Conservation (phyloP, 257 asterid species). For the Solanum habrochaites region DNA sequence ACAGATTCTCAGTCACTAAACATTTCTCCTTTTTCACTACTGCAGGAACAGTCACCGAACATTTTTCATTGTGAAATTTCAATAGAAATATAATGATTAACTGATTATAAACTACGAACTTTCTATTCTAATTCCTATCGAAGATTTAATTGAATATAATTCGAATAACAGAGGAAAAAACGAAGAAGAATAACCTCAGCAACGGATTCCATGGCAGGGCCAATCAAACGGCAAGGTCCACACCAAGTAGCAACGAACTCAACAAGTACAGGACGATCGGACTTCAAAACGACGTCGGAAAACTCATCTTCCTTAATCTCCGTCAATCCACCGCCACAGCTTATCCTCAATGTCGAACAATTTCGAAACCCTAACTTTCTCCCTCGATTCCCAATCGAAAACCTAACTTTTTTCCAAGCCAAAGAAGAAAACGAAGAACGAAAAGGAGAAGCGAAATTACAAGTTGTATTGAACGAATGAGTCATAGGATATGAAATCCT, state of each 20-base stretch:
- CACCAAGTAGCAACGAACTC: slow-evolving; percentile 93
- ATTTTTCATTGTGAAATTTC: not conserved
- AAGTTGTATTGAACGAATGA: not conserved
- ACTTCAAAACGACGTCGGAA: slow-evolving; percentile 62
- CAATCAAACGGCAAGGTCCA: slow-evolving; percentile 87
- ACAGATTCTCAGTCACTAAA: not conserved
- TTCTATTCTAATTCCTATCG: not conserved
- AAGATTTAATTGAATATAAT: not conserved
- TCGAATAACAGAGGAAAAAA: not conserved
- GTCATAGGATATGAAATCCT: not conserved
- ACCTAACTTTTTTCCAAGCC: not conserved
- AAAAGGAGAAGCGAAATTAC: not conserved
- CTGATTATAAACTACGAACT: not conserved
- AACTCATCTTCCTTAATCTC: slow-evolving; percentile 46
- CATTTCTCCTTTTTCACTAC: not conserved
- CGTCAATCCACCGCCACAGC: slow-evolving; percentile 23
- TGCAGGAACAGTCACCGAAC: not conserved
- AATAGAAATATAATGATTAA: not conserved
- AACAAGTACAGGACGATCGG: slow-evolving; percentile 69
- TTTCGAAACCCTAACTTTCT: not conserved
- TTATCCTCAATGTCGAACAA: slow-evolving; percentile 6
- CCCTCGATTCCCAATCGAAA: not conserved
- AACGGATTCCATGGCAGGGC: slow-evolving; percentile 54
- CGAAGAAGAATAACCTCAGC: slow-evolving; percentile 40
- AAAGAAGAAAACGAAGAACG: not conserved